Evolutionary conservation across 2,329 filamentous ascomycete genomes (phyloP), one percentile per base, ranked within the genome.

Genomic region (Diplodia scrobiculata): DNA sequence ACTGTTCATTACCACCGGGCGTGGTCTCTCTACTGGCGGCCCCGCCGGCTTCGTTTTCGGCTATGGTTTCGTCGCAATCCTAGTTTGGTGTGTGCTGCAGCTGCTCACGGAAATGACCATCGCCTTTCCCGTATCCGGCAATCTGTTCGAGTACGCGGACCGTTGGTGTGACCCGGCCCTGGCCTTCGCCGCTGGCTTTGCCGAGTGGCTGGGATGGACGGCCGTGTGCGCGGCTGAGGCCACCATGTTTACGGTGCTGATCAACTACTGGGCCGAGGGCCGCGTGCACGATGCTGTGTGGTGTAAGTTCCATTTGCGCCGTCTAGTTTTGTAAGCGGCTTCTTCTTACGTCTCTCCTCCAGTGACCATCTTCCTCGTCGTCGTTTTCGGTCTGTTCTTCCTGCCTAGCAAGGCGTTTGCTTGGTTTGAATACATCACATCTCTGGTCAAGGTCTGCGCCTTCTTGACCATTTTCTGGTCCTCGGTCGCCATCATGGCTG

Each of bases 121-220:
- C 51, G 72, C 73, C 3, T 78, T 78, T 51, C 77, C 77, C 1
- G 72, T 72, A 1, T 75, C 76, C 32, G 75, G 76, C 7, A 78
- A 75, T 62, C 78, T 74, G 65, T 76, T 78, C 69, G 75, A 77
- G 66, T 78, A 75, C 67, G 76, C 75, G 17, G 75, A 78, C 64
- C 73, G 76, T 25, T 78, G 73, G 69, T 74, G 78, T 47, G 77
- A 78, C 68, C 75, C 75, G 6, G 74, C 78, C 11, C 67, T 79
- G 48, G 76, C 76, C 13, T 79, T 79, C 62, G 76, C 73, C 4
- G 76, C 76, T 48, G 78, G 77, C 3, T 72, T 75, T 69, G 72
- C 74, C 19, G 74, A 76, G 59, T 77, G 74, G 70, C 21, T 63
- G 11, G 71, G 72, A 17, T 76, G 73, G 68, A 67, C 67, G 3